Conservation (phyloP, 352 stramenopile genomes). For the Peronosclerospora sorghi region DNA sequence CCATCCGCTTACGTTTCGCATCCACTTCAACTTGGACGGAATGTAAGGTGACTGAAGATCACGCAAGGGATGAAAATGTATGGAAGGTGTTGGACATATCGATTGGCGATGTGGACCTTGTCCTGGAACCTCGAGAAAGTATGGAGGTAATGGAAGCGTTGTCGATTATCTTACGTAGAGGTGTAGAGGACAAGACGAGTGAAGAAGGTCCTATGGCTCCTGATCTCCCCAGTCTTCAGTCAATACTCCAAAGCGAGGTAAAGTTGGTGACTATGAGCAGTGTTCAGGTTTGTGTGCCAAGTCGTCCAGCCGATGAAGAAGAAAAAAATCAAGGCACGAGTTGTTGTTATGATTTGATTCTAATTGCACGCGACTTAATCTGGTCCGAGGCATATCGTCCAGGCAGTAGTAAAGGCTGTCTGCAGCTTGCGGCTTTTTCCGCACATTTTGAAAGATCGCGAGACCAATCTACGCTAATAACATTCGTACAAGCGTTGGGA, state of each 20-base stretch:
- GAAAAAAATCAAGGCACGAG: neutral
- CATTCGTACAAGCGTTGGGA: constrained; percentile 14
- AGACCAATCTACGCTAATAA: neutral
- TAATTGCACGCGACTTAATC: constrained; percentile 14
- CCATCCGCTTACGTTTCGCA: constrained; percentile 37
- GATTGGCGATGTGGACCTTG: constrained; percentile 13
- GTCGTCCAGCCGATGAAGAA: neutral
- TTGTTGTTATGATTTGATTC: constrained; percentile 5
- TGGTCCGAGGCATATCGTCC: constrained; percentile 10
- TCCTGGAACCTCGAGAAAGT: constrained; percentile 21
- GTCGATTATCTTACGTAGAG: constrained; percentile 9
- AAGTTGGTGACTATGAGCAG: constrained; percentile 28
- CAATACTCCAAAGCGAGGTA: constrained; percentile 10
- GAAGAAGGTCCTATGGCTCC: neutral
- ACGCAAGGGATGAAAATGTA: constrained; percentile 7
- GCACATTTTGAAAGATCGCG: constrained; percentile 3
- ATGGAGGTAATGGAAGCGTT: constrained; percentile 15
- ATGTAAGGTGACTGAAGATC: neutral
- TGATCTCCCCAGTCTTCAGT: neutral
- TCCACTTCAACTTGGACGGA: constrained; percentile 7
- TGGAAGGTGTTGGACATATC: constrained; percentile 29
- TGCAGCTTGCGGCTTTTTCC: constrained; percentile 15
- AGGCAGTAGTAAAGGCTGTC: constrained; percentile 1
- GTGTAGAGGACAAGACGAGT: constrained; percentile 1
- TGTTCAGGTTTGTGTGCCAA: constrained; percentile 14